Evolutionary conservation across 2,329 filamentous ascomycete genomes (phyloP).

Genomic region (Sporothrix humicola): DNA sequence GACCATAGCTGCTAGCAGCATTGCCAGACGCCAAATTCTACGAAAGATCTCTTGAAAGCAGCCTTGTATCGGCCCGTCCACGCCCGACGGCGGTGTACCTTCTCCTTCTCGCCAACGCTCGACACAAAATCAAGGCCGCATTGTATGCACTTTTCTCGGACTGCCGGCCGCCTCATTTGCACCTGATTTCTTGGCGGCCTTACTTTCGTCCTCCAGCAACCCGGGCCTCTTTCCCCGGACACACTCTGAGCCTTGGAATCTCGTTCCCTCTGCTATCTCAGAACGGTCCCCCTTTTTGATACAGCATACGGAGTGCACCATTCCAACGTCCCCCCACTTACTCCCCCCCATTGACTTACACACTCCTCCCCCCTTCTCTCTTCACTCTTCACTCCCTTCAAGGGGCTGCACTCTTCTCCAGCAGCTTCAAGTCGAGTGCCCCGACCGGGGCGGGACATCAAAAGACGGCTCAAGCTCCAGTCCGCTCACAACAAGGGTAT

Average conservation of each 20-base stretch:
- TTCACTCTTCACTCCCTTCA: not conserved
- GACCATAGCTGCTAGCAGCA: not conserved
- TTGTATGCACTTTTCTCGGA: not conserved
- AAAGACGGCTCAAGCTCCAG: slow-evolving; percentile 27
- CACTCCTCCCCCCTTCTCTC: slow-evolving; percentile 17
- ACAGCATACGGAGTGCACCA: not conserved
- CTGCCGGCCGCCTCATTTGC: not conserved
- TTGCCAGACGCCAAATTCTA: not conserved
- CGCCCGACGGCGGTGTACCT: not conserved
- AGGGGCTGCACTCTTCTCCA: not conserved
- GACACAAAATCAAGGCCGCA: not conserved
- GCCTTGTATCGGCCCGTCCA: not conserved
- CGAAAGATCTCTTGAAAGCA: not conserved
- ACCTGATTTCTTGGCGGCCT: slow-evolving; percentile 16
- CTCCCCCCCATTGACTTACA: slow-evolving; percentile 1
- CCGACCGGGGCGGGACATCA: slow-evolving; percentile 22
- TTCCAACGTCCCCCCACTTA: slow-evolving; percentile 10
- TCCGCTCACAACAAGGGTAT: slow-evolving; percentile 28
- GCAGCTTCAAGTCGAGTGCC: slow-evolving; percentile 8
- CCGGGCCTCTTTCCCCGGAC: not conserved
- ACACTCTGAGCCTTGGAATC: not conserved
- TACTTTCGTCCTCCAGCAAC: not conserved
- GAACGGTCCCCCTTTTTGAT: slow-evolving; percentile 1
- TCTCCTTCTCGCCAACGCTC: too few species aligned
- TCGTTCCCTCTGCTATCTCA: not conserved